Percentiles rank a stretch among this genome's conserved stretches.
These are phyloP conservation scores for Nemania serpens DNA, from an alignment of 2,329 filamentous ascomycete genomes.

Conservation along the genomic window DNA sequence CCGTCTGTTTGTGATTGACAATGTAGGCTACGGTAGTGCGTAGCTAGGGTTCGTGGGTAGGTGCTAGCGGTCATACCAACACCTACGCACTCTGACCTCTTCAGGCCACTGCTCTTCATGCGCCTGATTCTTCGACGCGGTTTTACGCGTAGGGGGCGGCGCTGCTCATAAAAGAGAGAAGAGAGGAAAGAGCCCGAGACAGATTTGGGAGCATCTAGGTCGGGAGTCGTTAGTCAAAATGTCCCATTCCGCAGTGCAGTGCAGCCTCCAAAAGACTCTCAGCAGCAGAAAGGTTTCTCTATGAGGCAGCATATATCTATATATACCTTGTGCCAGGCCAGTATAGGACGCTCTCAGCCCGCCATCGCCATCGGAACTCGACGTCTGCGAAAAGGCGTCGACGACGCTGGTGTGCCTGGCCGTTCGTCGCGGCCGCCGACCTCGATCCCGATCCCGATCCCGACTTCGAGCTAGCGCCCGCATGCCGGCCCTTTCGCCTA, in stretches of 20 bases:
- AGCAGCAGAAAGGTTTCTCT: neutral
- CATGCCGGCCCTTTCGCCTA: constrained; percentile 5
- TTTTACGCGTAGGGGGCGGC: constrained; percentile 35
- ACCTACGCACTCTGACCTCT: constrained; percentile 71
- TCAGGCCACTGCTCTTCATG: constrained; percentile 49
- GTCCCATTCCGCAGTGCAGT: neutral
- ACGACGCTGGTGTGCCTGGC: constrained; percentile 63
- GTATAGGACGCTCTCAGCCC: constrained; percentile 71
- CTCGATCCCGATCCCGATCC: neutral
- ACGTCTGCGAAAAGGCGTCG: constrained; percentile 74
- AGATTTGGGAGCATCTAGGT: constrained; percentile 65
- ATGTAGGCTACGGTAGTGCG: constrained; percentile 76
- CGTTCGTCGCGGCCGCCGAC: constrained; percentile 12
- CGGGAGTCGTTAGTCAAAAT: neutral
- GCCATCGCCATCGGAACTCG: constrained; percentile 64
- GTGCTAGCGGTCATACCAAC: constrained; percentile 77
- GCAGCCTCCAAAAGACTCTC: neutral
- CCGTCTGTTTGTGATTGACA: constrained; percentile 80
- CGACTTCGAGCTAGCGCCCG: constrained; percentile 2
- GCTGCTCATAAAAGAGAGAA: constrained; percentile 76
- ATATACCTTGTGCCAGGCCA: constrained; percentile 53
- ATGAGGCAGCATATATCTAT: neutral
- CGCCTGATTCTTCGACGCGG: constrained; percentile 15
- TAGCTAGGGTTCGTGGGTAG: constrained; percentile 75
- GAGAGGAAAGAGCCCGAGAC: constrained; percentile 81